phyloP scores from a whole-genome alignment of 352 stramenopile species.

The Phytophthora hybrid region DNA sequence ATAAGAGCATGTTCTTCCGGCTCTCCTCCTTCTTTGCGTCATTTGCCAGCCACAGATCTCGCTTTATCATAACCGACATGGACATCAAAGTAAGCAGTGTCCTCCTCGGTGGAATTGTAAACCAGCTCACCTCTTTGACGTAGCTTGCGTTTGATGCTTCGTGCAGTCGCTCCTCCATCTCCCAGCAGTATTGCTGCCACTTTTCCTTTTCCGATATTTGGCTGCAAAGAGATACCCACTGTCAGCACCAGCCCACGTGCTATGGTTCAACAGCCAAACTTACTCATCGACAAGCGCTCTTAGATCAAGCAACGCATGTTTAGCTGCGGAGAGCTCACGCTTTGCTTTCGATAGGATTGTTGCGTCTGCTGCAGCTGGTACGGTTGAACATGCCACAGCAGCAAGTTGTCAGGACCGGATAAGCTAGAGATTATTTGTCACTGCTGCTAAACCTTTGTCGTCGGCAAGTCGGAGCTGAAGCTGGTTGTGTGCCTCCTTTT shows the following conservation, averaged over 20 bases:
- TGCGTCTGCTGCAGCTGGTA: slow-evolving; percentile 33
- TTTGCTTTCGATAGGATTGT: slow-evolving; percentile 34
- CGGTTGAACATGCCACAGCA: background rate
- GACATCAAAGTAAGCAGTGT: background rate
- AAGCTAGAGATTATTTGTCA: background rate
- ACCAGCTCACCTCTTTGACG: slow-evolving; percentile 55
- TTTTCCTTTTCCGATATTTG: slow-evolving; percentile 80
- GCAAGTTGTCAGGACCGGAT: background rate
- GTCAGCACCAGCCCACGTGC: background rate
- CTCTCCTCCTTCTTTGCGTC: slow-evolving; percentile 78
- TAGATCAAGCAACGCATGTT: slow-evolving; percentile 54
- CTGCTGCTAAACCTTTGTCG: slow-evolving; percentile 39
- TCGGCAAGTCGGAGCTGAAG: slow-evolving; percentile 40
- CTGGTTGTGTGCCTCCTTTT: slow-evolving; percentile 39
- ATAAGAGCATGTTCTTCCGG: slow-evolving; percentile 78
- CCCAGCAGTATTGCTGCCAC: slow-evolving; percentile 83
- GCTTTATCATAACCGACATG: slow-evolving; percentile 34
- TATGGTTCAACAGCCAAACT: slow-evolving; percentile 8
- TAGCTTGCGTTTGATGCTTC: slow-evolving; percentile 62
- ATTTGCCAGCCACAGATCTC: slow-evolving; percentile 65
- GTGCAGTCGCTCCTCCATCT: slow-evolving; percentile 72
- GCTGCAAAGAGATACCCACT: slow-evolving; percentile 28
- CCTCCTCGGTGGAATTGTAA: background rate
- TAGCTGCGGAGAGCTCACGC: slow-evolving; percentile 45
- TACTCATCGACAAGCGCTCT: slow-evolving; percentile 74